These are phyloP conservation scores for Triangularia verruculosa DNA, from an alignment of 2,329 filamentous ascomycete genomes.

Conservation along the genomic window DNA sequence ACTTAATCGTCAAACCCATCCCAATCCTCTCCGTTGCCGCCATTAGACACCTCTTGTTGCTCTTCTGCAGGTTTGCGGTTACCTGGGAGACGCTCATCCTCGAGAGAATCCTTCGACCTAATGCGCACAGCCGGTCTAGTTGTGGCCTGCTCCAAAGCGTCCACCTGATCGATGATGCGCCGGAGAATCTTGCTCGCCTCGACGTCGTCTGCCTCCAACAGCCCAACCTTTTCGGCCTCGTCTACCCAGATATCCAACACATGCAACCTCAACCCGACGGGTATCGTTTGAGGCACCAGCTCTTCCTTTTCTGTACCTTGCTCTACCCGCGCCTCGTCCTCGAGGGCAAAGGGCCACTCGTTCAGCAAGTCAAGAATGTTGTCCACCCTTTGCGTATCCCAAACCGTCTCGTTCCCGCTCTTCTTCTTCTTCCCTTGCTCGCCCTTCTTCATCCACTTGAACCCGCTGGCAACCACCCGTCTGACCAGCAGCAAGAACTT, in stretches of 20 bases:
- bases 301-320: constrained; percentile 33
- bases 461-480: constrained; percentile 70
- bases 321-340: constrained; percentile 33
- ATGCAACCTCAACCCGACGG: constrained; percentile 83
- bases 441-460: constrained; percentile 45
- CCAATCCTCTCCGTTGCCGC: constrained; percentile 22
- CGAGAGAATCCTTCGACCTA: constrained; percentile 66
- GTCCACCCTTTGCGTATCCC: constrained; percentile 28
- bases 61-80: constrained; percentile 43
- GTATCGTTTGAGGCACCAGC: constrained; percentile 46
- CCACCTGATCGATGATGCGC: constrained; percentile 52
- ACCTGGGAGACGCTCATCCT: constrained; percentile 70
- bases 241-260: constrained; percentile 89
- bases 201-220: constrained; percentile 42
- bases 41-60: constrained; percentile 15
- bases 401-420: constrained; percentile 14
- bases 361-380: constrained; percentile 44
- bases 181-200: constrained; percentile 47
- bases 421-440: constrained; percentile 32
- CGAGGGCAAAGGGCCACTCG: constrained; percentile 40
- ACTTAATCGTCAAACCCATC: constrained; percentile 27
- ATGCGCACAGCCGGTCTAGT: constrained; percentile 69
- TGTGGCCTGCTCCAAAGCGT: constrained; percentile 53
- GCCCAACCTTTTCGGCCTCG: constrained; percentile 72
- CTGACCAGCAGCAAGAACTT: constrained; percentile 88